Evolutionary conservation across 129 eudicot genomes (phyloP), one percentile per base, ranked within the genome.

Genomic region (Solidago caesia): DNA sequence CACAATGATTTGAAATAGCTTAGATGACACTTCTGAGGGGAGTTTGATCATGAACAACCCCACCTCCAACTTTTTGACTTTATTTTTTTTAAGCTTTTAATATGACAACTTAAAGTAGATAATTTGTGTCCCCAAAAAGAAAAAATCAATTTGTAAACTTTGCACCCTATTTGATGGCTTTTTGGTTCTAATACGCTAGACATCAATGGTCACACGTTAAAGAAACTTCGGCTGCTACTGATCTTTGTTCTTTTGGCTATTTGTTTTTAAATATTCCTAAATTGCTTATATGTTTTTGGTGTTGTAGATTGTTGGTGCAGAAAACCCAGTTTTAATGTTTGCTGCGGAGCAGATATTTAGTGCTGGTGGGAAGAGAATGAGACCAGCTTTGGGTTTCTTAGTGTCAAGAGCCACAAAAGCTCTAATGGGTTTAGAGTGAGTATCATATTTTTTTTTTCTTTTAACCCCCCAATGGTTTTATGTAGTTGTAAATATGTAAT

Each of bases 281-380:
- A 13, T 68, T n/a, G n/a, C n/a, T n/a, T n/a, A n/a, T n/a, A n/a
- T n/a, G n/a, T n/a, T n/a, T n/a, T n/a, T n/a, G n/a, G 52, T 68
- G 57, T 44, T 72, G 49, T 80, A 93, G 98, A 93, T 93, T 82
- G 97, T 93, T 85, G 98, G 98, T 83, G 96, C 98, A 73, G 98
- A 93, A 80, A 90, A 90, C 76, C 97, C 96, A 4, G 91, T 93
- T 63, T 72, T 93, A 81, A 90, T 88, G 97, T 86, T 96, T 45
- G 97, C 97, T 9, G 98, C 98, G 12, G 92, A 93, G 84, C 98
- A 93, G 80, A 93, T 93, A 51, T 93, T 93, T 83, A 85, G 95
- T 80, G 98, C 97, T 56, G 98, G 98, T 79, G 98, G 97, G 63
- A 93, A 93, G 83, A 86, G 97, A 79, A 93, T 93, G 96, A 88